These are phyloP conservation scores for Azolla pinnata DNA, from an alignment of 75 land plant species.

Conservation along the genomic window DNA sequence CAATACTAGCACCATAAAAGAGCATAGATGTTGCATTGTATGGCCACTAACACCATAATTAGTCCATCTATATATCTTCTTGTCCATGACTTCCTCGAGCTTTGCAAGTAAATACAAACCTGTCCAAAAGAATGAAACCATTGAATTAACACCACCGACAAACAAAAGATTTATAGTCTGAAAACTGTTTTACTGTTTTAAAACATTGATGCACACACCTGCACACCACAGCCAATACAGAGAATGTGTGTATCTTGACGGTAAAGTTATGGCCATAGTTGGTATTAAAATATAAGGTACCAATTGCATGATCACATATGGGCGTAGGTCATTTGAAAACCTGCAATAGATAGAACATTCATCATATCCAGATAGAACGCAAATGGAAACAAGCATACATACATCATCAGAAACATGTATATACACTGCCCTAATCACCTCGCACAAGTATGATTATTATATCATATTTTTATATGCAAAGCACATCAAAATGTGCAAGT, in stretches of 20 bases:
- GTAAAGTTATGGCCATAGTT: slow-evolving; percentile 39
- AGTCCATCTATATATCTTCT: slow-evolving; percentile 9
- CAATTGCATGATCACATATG: slow-evolving; percentile 50
- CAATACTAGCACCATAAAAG: slow-evolving; percentile 10
- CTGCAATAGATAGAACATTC: too few relatives aligned
- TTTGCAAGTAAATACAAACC: slow-evolving; percentile 10
- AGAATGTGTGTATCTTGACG: slow-evolving; percentile 67
- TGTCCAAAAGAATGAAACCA: not conserved
- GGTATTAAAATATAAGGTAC: slow-evolving; percentile 66
- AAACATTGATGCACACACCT: not conserved
- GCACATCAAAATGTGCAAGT: too few relatives aligned
- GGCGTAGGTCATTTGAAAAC: slow-evolving; percentile 61
- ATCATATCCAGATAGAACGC: too few relatives aligned
- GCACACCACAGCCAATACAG: slow-evolving; percentile 21
- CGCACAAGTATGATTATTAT: too few relatives aligned
- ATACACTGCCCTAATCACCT: too few relatives aligned
- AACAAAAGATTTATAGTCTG: not conserved
- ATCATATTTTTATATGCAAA: too few relatives aligned
- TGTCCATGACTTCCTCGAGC: slow-evolving; percentile 7
- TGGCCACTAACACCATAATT: slow-evolving; percentile 10
- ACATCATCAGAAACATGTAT: too few relatives aligned
- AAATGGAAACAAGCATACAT: too few relatives aligned
- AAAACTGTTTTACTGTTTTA: not conserved
- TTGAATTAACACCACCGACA: not conserved
- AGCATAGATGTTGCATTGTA: slow-evolving; percentile 9